These are phyloP conservation scores for Chenopodium formosanum DNA, from an alignment of 148 eudicot species.

Conservation along the genomic window DNA sequence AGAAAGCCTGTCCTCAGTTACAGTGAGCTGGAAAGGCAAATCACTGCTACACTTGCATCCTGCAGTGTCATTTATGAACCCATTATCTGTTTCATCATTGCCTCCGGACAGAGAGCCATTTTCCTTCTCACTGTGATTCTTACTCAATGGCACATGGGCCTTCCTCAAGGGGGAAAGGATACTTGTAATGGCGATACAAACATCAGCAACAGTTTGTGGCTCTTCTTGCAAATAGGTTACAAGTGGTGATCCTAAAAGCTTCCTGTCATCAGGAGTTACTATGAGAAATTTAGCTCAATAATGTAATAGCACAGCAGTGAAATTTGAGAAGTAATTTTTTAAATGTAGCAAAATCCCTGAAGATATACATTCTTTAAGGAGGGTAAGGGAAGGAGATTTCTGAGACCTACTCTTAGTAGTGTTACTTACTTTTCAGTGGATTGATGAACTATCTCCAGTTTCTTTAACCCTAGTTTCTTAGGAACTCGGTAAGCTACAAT, in stretches of 20 bases:
- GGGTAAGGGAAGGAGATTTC: not conserved
- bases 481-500: slow-evolving; percentile 91
- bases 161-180: slow-evolving; percentile 67
- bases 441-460: slow-evolving; percentile 77
- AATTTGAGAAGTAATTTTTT: not conserved
- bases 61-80: slow-evolving; percentile 27
- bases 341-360: not conserved
- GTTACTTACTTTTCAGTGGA: slow-evolving; percentile 63
- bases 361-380: not conserved
- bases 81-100: slow-evolving; percentile 31
- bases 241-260: slow-evolving; percentile 74
- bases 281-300: slow-evolving; percentile 34
- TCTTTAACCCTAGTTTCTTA: slow-evolving; percentile 50
- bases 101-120: slow-evolving; percentile 40
- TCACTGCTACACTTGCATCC: slow-evolving; percentile 34
- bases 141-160: slow-evolving; percentile 31
- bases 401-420: not conserved
- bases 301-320: slow-evolving; percentile 10
- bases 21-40: slow-evolving; percentile 46
- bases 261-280: slow-evolving; percentile 49
- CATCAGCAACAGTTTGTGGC: slow-evolving; percentile 52
- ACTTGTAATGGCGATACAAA: slow-evolving; percentile 49
- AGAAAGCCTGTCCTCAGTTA: slow-evolving; percentile 57
- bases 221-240: slow-evolving; percentile 66
- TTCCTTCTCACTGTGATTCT: slow-evolving; percentile 28